Percentiles rank a stretch among this genome's conserved stretches.
Conservation (phyloP, 2,329 filamentous ascomycete species). For the Paecilomyces dactylethromorphus region DNA sequence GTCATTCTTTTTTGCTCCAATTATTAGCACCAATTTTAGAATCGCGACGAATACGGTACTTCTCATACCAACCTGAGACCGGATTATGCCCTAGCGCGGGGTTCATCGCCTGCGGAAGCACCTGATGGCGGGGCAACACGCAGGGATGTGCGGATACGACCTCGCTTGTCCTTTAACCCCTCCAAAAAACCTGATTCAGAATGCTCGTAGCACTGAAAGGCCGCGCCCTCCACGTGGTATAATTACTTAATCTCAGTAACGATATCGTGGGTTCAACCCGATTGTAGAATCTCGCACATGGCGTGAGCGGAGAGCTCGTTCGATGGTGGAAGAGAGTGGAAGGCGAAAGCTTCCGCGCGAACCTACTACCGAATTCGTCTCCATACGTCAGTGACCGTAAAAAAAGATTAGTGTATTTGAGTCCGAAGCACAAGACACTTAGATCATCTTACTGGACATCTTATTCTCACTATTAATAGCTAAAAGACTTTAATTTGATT, state of each 20-base stretch:
- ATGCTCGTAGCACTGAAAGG: too few species aligned
- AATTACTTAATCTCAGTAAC: background rate
- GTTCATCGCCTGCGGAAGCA: background rate
- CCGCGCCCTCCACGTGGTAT: too few species aligned
- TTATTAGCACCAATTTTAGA: too few species aligned
- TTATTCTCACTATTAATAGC: too few species aligned
- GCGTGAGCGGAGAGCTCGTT: background rate
- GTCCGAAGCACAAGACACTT: too few species aligned
- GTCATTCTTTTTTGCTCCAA: too few species aligned
- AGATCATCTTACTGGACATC: too few species aligned
- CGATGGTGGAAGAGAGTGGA: constrained; percentile 6
- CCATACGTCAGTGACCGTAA: background rate
- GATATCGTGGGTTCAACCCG: background rate
- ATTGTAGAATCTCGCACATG: background rate
- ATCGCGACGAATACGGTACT: too few species aligned
- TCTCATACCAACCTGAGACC: background rate
- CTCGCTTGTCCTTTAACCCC: too few species aligned
- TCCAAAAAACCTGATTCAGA: too few species aligned
- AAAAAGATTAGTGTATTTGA: too few species aligned
- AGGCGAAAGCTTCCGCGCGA: constrained; percentile 5
- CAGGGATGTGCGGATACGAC: background rate
- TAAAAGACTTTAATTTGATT: too few species aligned
- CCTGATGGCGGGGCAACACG: background rate
- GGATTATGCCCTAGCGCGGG: background rate
- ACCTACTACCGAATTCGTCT: constrained; percentile 1